Evolutionary conservation across 495 filamentous ascomycete genomes (phyloP), one percentile per base, ranked within the genome.

Genomic region (Aspergillus mulundensis): DNA sequence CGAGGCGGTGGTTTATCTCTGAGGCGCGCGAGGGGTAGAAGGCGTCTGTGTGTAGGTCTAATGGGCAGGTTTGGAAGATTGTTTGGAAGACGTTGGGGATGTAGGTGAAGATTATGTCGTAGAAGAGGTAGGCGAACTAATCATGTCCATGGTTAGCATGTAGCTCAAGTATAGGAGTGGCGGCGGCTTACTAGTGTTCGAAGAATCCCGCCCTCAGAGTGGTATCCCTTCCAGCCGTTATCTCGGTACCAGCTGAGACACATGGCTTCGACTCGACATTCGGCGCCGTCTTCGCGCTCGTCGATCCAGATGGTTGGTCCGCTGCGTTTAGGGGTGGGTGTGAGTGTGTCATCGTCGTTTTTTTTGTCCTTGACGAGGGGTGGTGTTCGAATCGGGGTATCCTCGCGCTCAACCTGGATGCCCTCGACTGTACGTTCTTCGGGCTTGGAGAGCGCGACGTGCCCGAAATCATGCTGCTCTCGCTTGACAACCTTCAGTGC

Each of bases 61-160:
- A 76, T 0, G 94, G 94, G 63, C 90, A 95, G 0, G 90, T 96
- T 66, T 98, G 94, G 68, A 87, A 98, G 5, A 87, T 78, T 4
- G 93, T 98, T 66, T 97, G 91, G 72, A 97, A 98, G 59, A 97
- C 93, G 60, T 96, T 96, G 20, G 94, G 92, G 24, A 97, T 80
- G 71, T 95, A 96, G 32, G 91, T 80, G 73, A 97, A 97, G 6
- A 98, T 78, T 30, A 97, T 82, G 71, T 97, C 93, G 76, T 85
- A 92, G 74, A 98, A 96, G 19, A 98, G 82, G 61, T 91, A 91
- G 21, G 84, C 89, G 69, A 96, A 96, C 50, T 79, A 36, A 15
- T 5, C 14, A n/a, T 38, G 28, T 30, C 11, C n/a, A 34, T n/a
- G 15, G 46, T 16, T 51, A 18, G 34, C 15, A n/a, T n/a, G n/a